Base-by-base conservation (phyloP, 2,329 filamentous ascomycete species). In the Magnaporthiopsis rhizophila region DNA sequence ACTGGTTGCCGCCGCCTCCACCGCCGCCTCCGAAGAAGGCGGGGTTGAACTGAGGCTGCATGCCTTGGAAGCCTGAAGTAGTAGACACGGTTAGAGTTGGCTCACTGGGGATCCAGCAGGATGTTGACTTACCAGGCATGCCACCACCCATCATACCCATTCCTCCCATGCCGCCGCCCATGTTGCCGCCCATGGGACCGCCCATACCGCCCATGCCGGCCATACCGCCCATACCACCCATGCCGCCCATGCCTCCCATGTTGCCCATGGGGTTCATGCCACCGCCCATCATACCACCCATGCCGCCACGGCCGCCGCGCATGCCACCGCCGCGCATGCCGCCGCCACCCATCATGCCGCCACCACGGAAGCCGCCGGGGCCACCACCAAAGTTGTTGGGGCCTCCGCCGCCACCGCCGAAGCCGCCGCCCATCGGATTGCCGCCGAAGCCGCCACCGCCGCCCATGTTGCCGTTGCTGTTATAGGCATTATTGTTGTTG, bases 21-120 rank as follows among this genome's bases (percentile, higher is more conserved):
- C 77, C 77, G 62, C 78, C 78, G 64, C 80, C 80, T 61, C 81
- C 79, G 74, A 92, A 94, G 78, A 92, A 92, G 65, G 82, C 85
- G 53, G 88, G 85, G 72, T 89, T 90, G 77, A 92, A 94, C 71
- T 87, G 85, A 64, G 83, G 82, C 71, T 85, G 85, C 78, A 88
- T 87, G 66, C 82, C 85, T 77, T 87, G 86, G 75, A 92, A 92
- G 58, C 84, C 87, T 82, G 66, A 11, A 24, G 21, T 3, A n/a
- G 45, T 24, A 11, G 6, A 21, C 18, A 11, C 18, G 45, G 45
- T 53, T 24, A 53, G 45, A 18, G 38, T 45, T 45, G 38, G 15
- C 38, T 45, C 6, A 45, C 38, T 45, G 2, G 11, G 13, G 18
- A 53, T 24, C 8, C 45, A 30, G 12, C 7, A 26, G 18, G 30